These are phyloP conservation scores for Trifolium repens DNA, from an alignment of 306 rosid species.

Conservation along the genomic window DNA sequence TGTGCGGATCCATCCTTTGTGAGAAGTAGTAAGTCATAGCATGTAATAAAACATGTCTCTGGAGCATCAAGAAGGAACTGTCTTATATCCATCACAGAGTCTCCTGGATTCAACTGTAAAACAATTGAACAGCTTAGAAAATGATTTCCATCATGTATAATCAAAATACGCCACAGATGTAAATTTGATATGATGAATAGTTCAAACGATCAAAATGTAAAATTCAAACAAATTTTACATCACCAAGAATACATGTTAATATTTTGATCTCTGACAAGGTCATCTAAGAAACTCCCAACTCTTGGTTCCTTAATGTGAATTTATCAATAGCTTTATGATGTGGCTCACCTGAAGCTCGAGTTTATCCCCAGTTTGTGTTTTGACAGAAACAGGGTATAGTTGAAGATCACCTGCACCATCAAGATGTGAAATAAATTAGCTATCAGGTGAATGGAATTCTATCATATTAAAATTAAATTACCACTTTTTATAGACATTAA, in stretches of 20 bases:
- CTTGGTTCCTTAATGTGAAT: constrained; percentile 1
- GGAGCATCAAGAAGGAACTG: constrained; percentile 99
- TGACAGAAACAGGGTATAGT: constrained; percentile 85
- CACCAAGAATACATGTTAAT: not conserved
- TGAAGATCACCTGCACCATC: constrained; percentile 86
- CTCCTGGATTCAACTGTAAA: constrained; percentile 93
- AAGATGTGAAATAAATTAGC: constrained; percentile 32
- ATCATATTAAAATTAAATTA: not conserved
- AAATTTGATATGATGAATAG: constrained; percentile 23
- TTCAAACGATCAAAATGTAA: constrained; percentile 10
- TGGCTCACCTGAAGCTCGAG: constrained; percentile 92
- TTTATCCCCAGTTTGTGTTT: constrained; percentile 91
- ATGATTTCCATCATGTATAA: constrained; percentile 5
- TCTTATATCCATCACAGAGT: constrained; percentile 94
- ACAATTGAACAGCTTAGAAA: constrained; percentile 41
- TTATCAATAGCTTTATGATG: constrained; percentile 27
- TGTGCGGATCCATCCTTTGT: constrained; percentile 82
- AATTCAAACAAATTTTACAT: constrained; percentile 4
- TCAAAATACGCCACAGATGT: not conserved
- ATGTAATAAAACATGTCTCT: constrained; percentile 93
- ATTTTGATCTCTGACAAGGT: constrained; percentile 18
- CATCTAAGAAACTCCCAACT: constrained; percentile 4
- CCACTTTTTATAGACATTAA: not conserved
- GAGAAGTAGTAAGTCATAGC: constrained; percentile 90
- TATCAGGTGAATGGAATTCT: constrained; percentile 26